phyloP scores from a whole-genome alignment of 441 rosid species.

The Monsonia emarginata region DNA sequence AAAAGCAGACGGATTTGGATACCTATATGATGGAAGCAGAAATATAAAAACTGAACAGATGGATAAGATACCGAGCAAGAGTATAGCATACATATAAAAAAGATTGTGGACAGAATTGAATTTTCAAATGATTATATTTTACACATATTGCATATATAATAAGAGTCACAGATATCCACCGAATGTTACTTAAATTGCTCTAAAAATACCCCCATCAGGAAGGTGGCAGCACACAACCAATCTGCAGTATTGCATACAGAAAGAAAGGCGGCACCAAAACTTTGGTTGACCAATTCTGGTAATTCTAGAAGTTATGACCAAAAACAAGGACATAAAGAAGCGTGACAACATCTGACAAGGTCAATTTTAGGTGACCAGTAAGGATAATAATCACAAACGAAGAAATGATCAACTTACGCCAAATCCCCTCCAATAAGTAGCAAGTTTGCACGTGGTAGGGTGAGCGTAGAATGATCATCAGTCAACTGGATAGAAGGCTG shows the following conservation, averaged over 20 bases:
- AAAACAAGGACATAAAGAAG: background rate
- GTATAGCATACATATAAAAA: background rate
- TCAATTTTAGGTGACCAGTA: background rate
- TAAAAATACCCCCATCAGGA: background rate
- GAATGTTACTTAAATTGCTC: constrained; percentile 7
- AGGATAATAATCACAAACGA: background rate
- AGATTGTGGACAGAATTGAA: background rate
- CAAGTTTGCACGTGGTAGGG: constrained; percentile 61
- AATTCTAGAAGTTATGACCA: constrained; percentile 7
- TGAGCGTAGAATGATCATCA: constrained; percentile 31
- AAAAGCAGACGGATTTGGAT: constrained; percentile 90
- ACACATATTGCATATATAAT: background rate
- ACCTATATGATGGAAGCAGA: constrained; percentile 36
- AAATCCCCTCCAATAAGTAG: constrained; percentile 97
- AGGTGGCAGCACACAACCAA: background rate
- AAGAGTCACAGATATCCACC: background rate
- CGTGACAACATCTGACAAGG: background rate
- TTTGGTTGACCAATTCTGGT: background rate
- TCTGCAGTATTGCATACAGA: background rate
- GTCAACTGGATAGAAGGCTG: constrained; percentile 51
- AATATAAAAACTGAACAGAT: background rate
- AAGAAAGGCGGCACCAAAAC: constrained; percentile 18
- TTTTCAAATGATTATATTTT: constrained; percentile 2
- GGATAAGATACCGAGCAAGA: background rate
- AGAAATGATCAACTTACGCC: constrained; percentile 63